These are phyloP conservation scores for Ganoderma sp. DNA, from an alignment of 1,284 basidiomycete genomes.

Conservation along the genomic window DNA sequence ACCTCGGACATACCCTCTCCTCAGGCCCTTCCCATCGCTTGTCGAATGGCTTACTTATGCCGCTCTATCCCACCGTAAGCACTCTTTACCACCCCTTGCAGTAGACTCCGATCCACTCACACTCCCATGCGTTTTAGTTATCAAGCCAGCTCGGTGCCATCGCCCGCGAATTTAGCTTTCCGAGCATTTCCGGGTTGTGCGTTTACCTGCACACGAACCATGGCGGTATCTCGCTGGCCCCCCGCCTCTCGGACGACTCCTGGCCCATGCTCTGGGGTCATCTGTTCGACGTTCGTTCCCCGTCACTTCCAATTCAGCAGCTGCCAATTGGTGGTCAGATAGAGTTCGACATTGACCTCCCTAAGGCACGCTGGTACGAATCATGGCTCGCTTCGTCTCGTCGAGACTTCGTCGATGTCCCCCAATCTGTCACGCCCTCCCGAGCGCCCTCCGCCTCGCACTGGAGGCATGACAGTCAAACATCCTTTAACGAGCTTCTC, in stretches of 20 bases:
- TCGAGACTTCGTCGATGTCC: constrained; percentile 52
- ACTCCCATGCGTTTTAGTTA: constrained; percentile 7
- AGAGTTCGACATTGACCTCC: constrained; percentile 79
- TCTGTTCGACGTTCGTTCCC: constrained; percentile 56
- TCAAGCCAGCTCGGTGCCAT: constrained; percentile 73
- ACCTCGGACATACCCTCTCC: constrained; percentile 63
- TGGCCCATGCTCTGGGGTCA: constrained; percentile 77
- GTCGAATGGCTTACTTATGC: constrained; percentile 74
- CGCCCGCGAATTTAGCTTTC: constrained; percentile 80
- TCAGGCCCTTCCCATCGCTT: constrained; percentile 65
- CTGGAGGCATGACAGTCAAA: constrained; percentile 59
- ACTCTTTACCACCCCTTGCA: constrained; percentile 5
- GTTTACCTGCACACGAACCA: constrained; percentile 72
- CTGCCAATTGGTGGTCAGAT: constrained; percentile 71
- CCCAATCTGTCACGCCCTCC: constrained; percentile 48
- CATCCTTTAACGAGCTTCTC: constrained; percentile 53
- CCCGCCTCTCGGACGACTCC: constrained; percentile 77
- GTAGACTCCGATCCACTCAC: neutral
- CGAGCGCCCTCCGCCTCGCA: constrained; percentile 53
- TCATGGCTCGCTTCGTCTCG: constrained; percentile 63
- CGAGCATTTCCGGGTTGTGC: constrained; percentile 73
- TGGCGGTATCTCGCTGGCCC: constrained; percentile 58
- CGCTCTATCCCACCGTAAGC: constrained; percentile 75
- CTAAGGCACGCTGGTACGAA: constrained; percentile 74
- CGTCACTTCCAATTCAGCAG: constrained; percentile 45